Evolutionary conservation across 768 basidiomycete genomes (phyloP).

Genomic region (Rhodotorula babjevae): DNA sequence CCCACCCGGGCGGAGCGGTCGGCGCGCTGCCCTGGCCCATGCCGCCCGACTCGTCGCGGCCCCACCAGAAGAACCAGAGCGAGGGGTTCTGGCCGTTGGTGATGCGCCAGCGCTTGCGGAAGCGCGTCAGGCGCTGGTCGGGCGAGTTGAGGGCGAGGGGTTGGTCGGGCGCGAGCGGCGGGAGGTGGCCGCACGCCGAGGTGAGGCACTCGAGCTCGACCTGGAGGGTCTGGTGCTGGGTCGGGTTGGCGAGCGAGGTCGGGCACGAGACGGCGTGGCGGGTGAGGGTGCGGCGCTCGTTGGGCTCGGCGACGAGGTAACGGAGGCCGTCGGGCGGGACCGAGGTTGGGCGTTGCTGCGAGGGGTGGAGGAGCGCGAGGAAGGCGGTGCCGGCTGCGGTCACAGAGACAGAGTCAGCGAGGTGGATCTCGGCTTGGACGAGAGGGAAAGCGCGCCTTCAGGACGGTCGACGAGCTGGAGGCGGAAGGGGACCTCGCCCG

Average conservation of each 20-base stretch:
- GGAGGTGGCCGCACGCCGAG: constrained; percentile 33
- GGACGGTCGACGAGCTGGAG: constrained; percentile 39
- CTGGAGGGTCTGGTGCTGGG: not conserved
- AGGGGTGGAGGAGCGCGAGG: constrained; percentile 27
- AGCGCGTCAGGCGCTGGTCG: constrained; percentile 34
- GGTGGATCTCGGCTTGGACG: too few relatives aligned
- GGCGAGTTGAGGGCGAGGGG: constrained; percentile 28
- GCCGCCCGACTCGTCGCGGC: constrained; percentile 30
- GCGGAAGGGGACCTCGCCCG: constrained; percentile 23
- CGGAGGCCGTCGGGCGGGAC: constrained; percentile 38
- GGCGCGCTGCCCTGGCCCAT: not conserved
- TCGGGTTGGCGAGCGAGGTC: not conserved
- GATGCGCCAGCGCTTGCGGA: constrained; percentile 35
- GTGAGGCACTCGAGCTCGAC: constrained; percentile 38
- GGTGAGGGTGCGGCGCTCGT: constrained; percentile 16
- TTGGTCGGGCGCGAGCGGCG: constrained; percentile 14
- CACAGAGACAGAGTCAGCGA: too few relatives aligned
- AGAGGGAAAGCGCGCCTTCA: constrained; percentile 15
- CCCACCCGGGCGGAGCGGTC: constrained; percentile 34
- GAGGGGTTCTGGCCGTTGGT: constrained; percentile 23
- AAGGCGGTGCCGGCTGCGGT: constrained; percentile 39
- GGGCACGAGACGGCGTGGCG: constrained; percentile 20
- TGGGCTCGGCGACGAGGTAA: constrained; percentile 22
- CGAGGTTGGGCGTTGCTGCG: not conserved
- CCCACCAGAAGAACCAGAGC: constrained; percentile 40